Evolutionary conservation across 1,284 basidiomycete genomes (phyloP).

Genomic region (Boletus mariae): DNA sequence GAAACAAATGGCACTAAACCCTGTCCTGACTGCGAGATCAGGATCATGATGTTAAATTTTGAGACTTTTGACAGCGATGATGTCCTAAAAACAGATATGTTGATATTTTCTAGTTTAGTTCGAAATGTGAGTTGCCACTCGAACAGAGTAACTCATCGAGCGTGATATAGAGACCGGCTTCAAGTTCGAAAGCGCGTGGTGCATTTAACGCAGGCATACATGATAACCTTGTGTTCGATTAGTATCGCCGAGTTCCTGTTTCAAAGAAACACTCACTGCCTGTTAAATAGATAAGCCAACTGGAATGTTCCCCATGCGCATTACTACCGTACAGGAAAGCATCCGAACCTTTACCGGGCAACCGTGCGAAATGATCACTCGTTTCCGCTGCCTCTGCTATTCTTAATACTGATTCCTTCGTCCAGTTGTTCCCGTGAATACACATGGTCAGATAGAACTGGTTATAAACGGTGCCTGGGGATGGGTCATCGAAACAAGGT

Average conservation of each 20-base stretch:
- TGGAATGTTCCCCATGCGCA: slow-evolving; percentile 2
- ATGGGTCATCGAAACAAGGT: slow-evolving; percentile 26
- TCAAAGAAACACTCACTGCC: slow-evolving; percentile 2
- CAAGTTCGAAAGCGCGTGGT: too few species aligned
- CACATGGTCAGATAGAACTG: slow-evolving; percentile 14
- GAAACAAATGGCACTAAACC: slow-evolving; percentile 1
- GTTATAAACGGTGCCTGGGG: slow-evolving; percentile 23
- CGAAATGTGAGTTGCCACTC: background rate
- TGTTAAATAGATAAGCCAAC: slow-evolving; percentile 15
- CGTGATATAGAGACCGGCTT: too few species aligned
- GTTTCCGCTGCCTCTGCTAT: slow-evolving; percentile 13
- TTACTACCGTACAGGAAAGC: slow-evolving; percentile 9
- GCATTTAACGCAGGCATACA: too few species aligned
- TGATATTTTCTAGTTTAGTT: background rate
- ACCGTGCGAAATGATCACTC: slow-evolving; percentile 25
- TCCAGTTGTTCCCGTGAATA: slow-evolving; percentile 13
- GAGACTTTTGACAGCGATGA: background rate
- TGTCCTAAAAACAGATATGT: background rate
- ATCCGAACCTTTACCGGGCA: slow-evolving; percentile 12
- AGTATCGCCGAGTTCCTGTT: background rate
- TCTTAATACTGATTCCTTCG: background rate
- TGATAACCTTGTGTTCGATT: background rate
- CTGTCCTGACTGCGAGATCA: slow-evolving; percentile 2
- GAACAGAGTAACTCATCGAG: too few species aligned
- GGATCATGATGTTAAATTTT: slow-evolving; percentile 4